phyloP scores from a whole-genome alignment of 768 basidiomycete species.

The Mycena galericulata region DNA sequence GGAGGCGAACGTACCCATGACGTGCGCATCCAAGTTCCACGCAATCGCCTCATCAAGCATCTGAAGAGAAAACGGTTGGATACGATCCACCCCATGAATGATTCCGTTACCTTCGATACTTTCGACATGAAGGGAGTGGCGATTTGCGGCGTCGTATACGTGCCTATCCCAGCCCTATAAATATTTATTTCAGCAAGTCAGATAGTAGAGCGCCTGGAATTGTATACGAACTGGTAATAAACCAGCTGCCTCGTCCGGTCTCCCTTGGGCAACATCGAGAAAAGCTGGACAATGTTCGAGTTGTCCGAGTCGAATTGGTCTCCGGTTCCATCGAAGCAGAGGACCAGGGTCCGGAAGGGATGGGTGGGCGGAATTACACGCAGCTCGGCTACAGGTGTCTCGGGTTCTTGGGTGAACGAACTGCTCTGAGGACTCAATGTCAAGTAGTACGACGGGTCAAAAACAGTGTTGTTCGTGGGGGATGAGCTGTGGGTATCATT shows the following conservation, averaged over 20 bases:
- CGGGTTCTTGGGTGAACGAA: no score
- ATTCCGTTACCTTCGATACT: slow-evolving; percentile 39
- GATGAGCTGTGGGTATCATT: no score
- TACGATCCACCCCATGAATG: no score
- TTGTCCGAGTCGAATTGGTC: slow-evolving; percentile 56
- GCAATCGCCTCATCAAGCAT: slow-evolving; percentile 60
- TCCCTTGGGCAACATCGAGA: slow-evolving; percentile 64
- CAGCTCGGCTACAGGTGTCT: neutral
- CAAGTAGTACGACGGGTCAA: no score
- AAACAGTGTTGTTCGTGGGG: no score
- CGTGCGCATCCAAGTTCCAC: slow-evolving; percentile 62
- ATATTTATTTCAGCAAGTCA: neutral
- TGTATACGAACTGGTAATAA: slow-evolving; percentile 65
- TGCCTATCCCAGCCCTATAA: slow-evolving; percentile 69
- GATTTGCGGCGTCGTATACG: slow-evolving; percentile 63
- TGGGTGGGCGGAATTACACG: slow-evolving; percentile 42
- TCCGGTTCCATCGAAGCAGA: slow-evolving; percentile 78
- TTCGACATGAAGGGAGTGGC: slow-evolving; percentile 59
- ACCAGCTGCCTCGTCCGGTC: slow-evolving; percentile 62
- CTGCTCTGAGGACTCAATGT: no score
- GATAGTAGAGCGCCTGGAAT: neutral
- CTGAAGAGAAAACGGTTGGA: slow-evolving; percentile 31
- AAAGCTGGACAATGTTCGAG: slow-evolving; percentile 64
- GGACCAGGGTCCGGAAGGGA: slow-evolving; percentile 61
- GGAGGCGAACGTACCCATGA: slow-evolving; percentile 54